Evolutionary conservation across 805 yeast genomes (phyloP).

Genomic region (Nakazawaea wickerhamii): DNA sequence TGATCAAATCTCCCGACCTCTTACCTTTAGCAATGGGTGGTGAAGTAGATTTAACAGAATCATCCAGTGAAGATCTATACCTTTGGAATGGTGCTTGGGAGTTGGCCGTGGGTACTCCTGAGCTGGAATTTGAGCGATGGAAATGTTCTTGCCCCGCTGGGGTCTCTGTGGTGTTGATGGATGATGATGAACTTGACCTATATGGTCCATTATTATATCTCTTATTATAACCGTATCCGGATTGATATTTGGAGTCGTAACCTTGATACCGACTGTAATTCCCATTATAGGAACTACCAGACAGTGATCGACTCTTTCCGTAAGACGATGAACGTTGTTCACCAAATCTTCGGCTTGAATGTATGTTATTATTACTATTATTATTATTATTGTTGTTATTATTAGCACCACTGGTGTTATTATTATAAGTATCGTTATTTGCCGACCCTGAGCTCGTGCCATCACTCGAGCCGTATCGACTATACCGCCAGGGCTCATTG

Average conservation of each 20-base stretch:
- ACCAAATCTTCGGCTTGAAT: slow-evolving; percentile 1
- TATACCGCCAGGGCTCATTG: slow-evolving; percentile 9
- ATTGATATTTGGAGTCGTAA: slow-evolving; percentile 6
- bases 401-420: not conserved
- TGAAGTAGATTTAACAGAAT: not conserved
- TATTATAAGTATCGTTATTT: not conserved
- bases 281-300: not conserved
- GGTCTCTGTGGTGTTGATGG: not conserved
- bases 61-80: slow-evolving; percentile 3
- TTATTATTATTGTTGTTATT: not conserved
- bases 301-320: not conserved
- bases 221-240: slow-evolving; percentile 5
- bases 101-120: slow-evolving; percentile 5
- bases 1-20: slow-evolving; percentile 7
- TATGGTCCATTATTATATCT: slow-evolving; percentile 6
- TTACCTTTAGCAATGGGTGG: not conserved
- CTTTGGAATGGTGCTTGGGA: slow-evolving; percentile 5
- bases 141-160: not conserved
- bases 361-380: not conserved
- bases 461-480: slow-evolving; percentile 3
- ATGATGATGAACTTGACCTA: slow-evolving; percentile 8
- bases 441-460: not conserved
- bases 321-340: not conserved
- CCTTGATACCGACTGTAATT: slow-evolving; percentile 1
- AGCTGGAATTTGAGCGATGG: not conserved